Percentiles rank a stretch among this genome's conserved stretches.
Conservation (phyloP, 2,329 filamentous ascomycete species). For the Aspergillus calidoustus region DNA sequence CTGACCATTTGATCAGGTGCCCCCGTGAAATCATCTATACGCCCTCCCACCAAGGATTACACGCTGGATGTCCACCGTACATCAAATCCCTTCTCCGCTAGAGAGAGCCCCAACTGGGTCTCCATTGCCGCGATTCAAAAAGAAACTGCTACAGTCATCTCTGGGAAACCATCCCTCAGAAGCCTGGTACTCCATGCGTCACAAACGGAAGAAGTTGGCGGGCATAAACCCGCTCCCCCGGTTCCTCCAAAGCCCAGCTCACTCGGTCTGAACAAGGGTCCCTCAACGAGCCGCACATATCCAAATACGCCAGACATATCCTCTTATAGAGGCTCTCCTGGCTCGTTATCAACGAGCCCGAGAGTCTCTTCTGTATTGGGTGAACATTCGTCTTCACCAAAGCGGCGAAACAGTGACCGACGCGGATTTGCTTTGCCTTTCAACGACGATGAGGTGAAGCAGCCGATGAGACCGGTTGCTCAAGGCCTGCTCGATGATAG, state of each 20-base stretch:
- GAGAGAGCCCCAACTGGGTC: constrained; percentile 84
- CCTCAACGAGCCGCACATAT: background rate
- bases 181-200: background rate
- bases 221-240: constrained; percentile 46
- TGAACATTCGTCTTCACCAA: background rate
- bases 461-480: background rate
- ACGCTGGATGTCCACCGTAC: constrained; percentile 74
- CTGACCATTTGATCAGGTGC: constrained; percentile 54
- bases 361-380: background rate
- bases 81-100: constrained; percentile 79
- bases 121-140: constrained; percentile 24
- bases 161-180: constrained; percentile 31
- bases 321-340: background rate
- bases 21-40: constrained; percentile 73
- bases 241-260: constrained; percentile 66
- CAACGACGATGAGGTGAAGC: background rate
- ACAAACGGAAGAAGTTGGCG: background rate
- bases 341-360: background rate
- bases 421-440: background rate
- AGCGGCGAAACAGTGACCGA: background rate
- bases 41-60: constrained; percentile 66
- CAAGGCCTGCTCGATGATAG: constrained; percentile 32
- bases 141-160: constrained; percentile 4
- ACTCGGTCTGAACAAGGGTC: constrained; percentile 20
- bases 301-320: background rate